These are phyloP conservation scores for Xylaria sp. DNA, from an alignment of 2,329 filamentous ascomycete genomes.

Conservation along the genomic window DNA sequence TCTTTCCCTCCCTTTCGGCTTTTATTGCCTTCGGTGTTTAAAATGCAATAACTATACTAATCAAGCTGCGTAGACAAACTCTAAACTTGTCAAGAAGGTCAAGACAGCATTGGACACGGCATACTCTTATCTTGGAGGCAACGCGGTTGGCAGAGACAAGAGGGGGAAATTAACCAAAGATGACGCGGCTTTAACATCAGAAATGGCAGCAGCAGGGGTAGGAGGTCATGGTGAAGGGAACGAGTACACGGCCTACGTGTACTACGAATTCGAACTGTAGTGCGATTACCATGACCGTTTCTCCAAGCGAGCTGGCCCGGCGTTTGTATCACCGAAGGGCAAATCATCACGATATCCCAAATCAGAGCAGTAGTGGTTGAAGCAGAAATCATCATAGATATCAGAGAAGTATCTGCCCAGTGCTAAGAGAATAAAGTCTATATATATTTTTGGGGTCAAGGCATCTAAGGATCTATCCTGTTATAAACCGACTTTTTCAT, in stretches of 20 bases:
- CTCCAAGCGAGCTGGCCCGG: constrained; percentile 16
- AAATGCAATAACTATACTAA: constrained; percentile 8
- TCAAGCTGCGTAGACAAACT: constrained; percentile 70
- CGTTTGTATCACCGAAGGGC: constrained; percentile 21
- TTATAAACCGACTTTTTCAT: background rate
- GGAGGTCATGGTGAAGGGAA: constrained; percentile 69
- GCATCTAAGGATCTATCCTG: constrained; percentile 16
- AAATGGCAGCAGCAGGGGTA: constrained; percentile 82
- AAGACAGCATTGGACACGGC: constrained; percentile 82
- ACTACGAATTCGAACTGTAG: constrained; percentile 89
- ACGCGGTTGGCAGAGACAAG: constrained; percentile 93
- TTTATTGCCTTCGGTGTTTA: background rate
- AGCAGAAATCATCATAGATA: constrained; percentile 22
- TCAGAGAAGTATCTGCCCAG: constrained; percentile 6
- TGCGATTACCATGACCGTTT: constrained; percentile 8
- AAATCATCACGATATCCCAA: constrained; percentile 28
- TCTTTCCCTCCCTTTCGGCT: too few species aligned
- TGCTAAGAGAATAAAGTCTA: constrained; percentile 24
- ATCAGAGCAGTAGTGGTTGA: constrained; percentile 9
- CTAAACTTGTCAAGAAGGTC: constrained; percentile 84
- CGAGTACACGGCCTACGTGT: constrained; percentile 96
- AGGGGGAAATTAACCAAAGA: constrained; percentile 92
- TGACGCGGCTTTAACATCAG: constrained; percentile 79
- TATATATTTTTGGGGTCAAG: constrained; percentile 16
- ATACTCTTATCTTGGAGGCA: constrained; percentile 93